Evolutionary conservation across 345 rosid genomes (phyloP).

Genomic region (Eucalyptus tenuipes): DNA sequence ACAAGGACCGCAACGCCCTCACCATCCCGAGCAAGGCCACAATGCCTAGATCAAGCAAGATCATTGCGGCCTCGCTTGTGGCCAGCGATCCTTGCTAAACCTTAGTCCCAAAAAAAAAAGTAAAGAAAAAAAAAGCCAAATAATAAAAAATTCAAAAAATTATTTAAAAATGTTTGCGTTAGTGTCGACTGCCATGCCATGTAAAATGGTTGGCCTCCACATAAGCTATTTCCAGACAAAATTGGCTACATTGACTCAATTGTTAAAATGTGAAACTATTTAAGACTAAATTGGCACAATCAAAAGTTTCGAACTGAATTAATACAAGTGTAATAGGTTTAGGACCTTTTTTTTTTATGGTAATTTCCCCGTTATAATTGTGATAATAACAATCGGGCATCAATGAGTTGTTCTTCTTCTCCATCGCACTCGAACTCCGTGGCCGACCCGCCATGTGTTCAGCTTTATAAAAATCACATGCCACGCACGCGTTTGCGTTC

Average conservation of each 20-base stretch:
- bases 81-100: rapidly evolving
- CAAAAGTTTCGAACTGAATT: no score
- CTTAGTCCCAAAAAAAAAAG: background rate
- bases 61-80: background rate
- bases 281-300: rapidly evolving
- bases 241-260: background rate
- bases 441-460: background rate
- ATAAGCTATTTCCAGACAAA: rapidly evolving
- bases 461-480: background rate
- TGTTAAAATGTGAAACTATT: background rate
- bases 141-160: no score
- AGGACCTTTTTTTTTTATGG: background rate
- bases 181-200: rapidly evolving
- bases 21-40: no score
- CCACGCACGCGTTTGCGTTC: background rate
- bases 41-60: background rate
- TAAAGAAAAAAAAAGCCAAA: no score
- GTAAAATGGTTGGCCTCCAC: rapidly evolving
- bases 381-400: background rate
- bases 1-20: rapidly evolving
- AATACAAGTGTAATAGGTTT: rapidly evolving
- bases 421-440: background rate
- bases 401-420: background rate
- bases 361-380: background rate
- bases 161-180: rapidly evolving